Evolutionary conservation across 305 asterid genomes (phyloP).

Genomic region (Solanum hybrid): DNA sequence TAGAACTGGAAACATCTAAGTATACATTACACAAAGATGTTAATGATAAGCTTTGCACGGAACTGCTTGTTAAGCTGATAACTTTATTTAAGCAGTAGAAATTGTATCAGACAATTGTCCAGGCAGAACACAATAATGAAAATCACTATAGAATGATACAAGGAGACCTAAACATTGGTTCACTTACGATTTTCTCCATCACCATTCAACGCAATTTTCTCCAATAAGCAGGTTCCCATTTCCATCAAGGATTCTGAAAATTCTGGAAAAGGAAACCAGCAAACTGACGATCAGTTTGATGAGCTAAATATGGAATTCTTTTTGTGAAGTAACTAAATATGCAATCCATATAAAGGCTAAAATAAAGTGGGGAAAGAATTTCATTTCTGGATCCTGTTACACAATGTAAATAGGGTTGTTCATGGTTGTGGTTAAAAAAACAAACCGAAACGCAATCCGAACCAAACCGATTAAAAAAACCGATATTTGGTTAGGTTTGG

Average conservation of each 20-base stretch:
- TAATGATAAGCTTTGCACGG: neutral
- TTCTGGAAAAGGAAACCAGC: constrained; percentile 40
- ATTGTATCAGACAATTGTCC: neutral
- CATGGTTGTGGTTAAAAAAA: too few species aligned
- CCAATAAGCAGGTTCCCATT: constrained; percentile 85
- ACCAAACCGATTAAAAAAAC: too few species aligned
- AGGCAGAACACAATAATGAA: neutral
- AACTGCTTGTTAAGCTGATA: neutral
- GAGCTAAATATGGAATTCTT: neutral
- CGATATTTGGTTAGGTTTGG: too few species aligned
- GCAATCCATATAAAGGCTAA: neutral
- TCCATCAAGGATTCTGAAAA: constrained; percentile 89
- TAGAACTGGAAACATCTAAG: neutral
- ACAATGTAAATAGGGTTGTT: neutral
- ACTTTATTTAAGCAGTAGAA: neutral
- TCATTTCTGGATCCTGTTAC: neutral
- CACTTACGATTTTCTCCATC: constrained; percentile 66
- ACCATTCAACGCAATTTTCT: constrained; percentile 57
- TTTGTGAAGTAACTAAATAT: neutral
- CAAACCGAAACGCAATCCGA: too few species aligned
- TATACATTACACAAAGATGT: neutral
- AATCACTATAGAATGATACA: neutral
- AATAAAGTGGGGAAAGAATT: neutral
- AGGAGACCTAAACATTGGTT: neutral
- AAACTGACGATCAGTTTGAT: neutral